Evolutionary conservation across 257 asterid species (phyloP).

Genomic region (Dorcoceras hygrometricum): DNA sequence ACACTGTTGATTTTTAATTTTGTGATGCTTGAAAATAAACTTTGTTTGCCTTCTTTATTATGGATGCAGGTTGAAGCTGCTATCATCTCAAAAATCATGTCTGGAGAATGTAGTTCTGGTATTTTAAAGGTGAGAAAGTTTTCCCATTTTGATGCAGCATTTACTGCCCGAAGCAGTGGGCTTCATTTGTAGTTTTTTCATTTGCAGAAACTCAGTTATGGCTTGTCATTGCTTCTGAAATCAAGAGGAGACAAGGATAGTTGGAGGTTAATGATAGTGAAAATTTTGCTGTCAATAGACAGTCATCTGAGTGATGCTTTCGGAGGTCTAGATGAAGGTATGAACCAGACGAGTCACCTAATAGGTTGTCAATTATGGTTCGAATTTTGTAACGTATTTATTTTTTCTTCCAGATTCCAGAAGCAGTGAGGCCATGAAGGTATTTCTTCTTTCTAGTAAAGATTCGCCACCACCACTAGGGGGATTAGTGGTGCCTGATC

Average conservation of each 20-base stretch:
- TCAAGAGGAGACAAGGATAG: conserved; percentile 77
- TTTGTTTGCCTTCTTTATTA: conserved; percentile 21
- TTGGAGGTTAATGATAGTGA: conserved; percentile 77
- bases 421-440: conserved; percentile 49
- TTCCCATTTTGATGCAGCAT: conserved; percentile 17
- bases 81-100: conserved; percentile 61
- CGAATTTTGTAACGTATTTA: conserved; percentile 17
- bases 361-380: conserved; percentile 26
- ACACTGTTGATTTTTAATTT: background rate
- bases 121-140: conserved; percentile 56
- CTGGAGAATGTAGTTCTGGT: conserved; percentile 56
- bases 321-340: conserved; percentile 91
- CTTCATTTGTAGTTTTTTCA: conserved; percentile 24
- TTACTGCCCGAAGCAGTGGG: conserved; percentile 25
- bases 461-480: conserved; percentile 73
- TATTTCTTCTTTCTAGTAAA: conserved; percentile 70
- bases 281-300: conserved; percentile 58
- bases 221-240: conserved; percentile 79
- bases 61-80: conserved; percentile 76
- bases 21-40: conserved; percentile 2
- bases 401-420: conserved; percentile 52
- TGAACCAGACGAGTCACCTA: conserved; percentile 15
- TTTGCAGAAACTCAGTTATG: conserved; percentile 72
- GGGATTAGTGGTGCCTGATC: conserved; percentile 44
- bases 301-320: conserved; percentile 65